Percentiles rank a stretch among this genome's conserved stretches.
Conservation (phyloP, 2,329 filamentous ascomycete genomes). For the Arthrobotrys iridis region DNA sequence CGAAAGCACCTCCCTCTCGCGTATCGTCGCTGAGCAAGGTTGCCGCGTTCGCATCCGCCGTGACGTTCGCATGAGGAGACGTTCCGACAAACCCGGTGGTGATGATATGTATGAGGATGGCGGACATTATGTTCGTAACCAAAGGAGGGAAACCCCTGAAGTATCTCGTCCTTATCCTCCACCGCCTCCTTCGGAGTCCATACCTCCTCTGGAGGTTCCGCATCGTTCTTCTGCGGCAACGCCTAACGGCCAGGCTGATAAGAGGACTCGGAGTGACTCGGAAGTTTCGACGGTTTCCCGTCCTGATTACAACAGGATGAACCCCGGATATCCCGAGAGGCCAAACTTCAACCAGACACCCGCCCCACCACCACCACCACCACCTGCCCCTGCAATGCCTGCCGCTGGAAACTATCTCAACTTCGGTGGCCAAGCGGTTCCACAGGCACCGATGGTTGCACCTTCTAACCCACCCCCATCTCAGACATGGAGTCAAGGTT, state of each 20-base stretch:
- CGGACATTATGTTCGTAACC: constrained; percentile 61
- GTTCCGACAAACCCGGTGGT: constrained; percentile 73
- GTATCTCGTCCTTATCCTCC: constrained; percentile 40
- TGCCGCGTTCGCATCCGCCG: constrained; percentile 95
- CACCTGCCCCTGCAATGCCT: constrained; percentile 32
- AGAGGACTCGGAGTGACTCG: constrained; percentile 57
- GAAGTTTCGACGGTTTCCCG: constrained; percentile 57
- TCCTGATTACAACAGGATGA: constrained; percentile 45
- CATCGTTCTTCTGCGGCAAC: constrained; percentile 55
- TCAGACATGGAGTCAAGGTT: constrained; percentile 47
- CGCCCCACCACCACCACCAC: constrained; percentile 24
- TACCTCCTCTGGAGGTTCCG: constrained; percentile 56
- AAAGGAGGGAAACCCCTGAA: constrained; percentile 47
- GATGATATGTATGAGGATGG: constrained; percentile 71
- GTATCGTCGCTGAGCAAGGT: constrained; percentile 92
- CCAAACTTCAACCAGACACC: constrained; percentile 38
- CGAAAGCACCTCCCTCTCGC: constrained; percentile 87
- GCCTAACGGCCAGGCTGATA: constrained; percentile 53
- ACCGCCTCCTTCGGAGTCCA: constrained; percentile 37
- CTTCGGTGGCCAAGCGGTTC: constrained; percentile 50
- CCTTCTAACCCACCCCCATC: constrained; percentile 42
- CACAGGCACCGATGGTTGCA: constrained; percentile 46
- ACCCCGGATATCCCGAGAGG: constrained; percentile 38
- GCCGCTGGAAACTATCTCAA: constrained; percentile 41
- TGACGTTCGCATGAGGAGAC: constrained; percentile 89